Evolutionary conservation across 1,284 basidiomycete species (phyloP), one percentile per base, ranked within the genome.

Genomic region (Thelephora terrestris): DNA sequence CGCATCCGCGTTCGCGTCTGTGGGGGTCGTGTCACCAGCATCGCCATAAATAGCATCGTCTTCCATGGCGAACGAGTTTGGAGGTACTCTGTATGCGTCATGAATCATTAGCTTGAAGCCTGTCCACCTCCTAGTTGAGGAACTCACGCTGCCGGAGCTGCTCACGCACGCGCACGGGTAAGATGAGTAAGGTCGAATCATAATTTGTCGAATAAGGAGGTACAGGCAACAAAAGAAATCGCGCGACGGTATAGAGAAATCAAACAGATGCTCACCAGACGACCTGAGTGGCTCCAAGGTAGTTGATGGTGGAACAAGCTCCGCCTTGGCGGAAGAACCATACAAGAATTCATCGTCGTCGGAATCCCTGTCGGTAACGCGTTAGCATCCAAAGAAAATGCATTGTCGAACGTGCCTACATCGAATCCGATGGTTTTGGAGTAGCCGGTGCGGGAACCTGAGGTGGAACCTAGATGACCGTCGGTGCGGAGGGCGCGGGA

Each of bases 11-110:
- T 27, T n/a, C 20, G 48, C 49, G 25, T 49, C 27, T 14, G 21
- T 12, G 24, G 43, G 27, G 32, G 21, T 17, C 34, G 27, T 35
- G 16, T 23, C 52, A 29, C 53, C 55, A 39, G 46, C 53, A 18
- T 57, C 56, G 10, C 47, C 61, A 42, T 58, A 50, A 16, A 47
- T 34, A n/a, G 39, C 23, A n/a, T 34, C 36, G 34, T 79, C 77
- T 77, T 75, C 32, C 72, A 46, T 1, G 49, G 51, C 2, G 59
- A 58, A 17, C 44, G 58, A 16, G 65, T 50, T 29, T 65, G 65
- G 12, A 42, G 39, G 39, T 21, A 42, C 16, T 42, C 39, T 42
- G 25, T 10, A 25, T 20, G 9, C 20, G 16, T 20, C 20, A n/a
- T 21, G 20, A 21, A 42, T 21, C 3, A 42, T 23, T 21, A 23